phyloP scores from a whole-genome alignment of 2,329 filamentous ascomycete species.

The Claviceps monticola region DNA sequence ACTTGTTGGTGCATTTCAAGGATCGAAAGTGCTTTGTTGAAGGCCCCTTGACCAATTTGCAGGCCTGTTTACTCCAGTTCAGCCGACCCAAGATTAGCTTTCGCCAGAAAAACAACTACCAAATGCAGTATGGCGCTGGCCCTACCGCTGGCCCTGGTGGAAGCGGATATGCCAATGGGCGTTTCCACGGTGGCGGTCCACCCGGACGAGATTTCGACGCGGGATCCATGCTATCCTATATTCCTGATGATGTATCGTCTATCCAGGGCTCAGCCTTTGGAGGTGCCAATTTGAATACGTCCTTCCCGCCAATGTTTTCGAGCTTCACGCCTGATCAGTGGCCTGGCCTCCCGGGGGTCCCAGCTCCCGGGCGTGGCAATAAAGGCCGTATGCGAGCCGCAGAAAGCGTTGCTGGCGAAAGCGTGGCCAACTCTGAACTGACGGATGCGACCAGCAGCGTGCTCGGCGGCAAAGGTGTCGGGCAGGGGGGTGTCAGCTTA shows the following conservation, averaged over 20 bases:
- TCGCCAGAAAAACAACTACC: slow-evolving; percentile 65
- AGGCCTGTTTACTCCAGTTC: slow-evolving; percentile 89
- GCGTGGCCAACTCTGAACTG: slow-evolving; percentile 78
- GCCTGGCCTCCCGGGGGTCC: slow-evolving; percentile 64
- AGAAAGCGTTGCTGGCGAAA: slow-evolving; percentile 80
- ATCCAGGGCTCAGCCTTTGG: slow-evolving; percentile 86
- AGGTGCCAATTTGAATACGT: slow-evolving; percentile 56
- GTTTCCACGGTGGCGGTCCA: slow-evolving; percentile 25
- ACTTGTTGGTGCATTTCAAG: slow-evolving; percentile 90
- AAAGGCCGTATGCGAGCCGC: slow-evolving; percentile 54
- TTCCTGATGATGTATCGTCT: slow-evolving; percentile 92
- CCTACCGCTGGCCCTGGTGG: slow-evolving; percentile 20
- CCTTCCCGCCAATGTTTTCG: slow-evolving; percentile 91
- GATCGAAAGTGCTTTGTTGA: slow-evolving; percentile 92
- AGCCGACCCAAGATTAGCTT: slow-evolving; percentile 86
- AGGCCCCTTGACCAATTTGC: slow-evolving; percentile 88
- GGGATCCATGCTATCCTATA: slow-evolving; percentile 85
- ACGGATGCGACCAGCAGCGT: slow-evolving; percentile 73
- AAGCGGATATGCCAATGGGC: slow-evolving; percentile 24
- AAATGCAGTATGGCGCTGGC: slow-evolving; percentile 53
- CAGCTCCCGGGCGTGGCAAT: slow-evolving; percentile 45
- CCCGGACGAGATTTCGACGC: slow-evolving; percentile 51
- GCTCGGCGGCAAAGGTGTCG: slow-evolving; percentile 59
- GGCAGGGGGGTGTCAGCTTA: slow-evolving; percentile 79
- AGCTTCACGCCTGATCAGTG: slow-evolving; percentile 79